These are phyloP conservation scores for Entomortierella beljakovae DNA, from an alignment of 192 early-diverging fungal species.

Conservation along the genomic window DNA sequence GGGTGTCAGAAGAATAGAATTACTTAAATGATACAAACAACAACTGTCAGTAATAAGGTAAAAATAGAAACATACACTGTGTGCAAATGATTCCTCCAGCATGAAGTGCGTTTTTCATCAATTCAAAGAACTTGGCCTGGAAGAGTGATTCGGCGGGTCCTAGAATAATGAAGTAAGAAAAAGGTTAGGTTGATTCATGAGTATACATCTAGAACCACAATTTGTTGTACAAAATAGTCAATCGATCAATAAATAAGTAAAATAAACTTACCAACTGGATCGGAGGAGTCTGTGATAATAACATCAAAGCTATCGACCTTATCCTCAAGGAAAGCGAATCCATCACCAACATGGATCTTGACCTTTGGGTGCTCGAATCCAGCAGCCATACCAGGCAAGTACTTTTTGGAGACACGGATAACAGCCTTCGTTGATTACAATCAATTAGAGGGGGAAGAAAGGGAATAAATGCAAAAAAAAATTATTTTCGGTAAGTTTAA, in stretches of 20 bases:
- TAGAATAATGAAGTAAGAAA: conserved; percentile 8
- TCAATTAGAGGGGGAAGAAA: too few relatives aligned
- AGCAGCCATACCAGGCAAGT: conserved; percentile 91
- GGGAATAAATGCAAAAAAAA: background rate
- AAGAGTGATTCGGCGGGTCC: conserved; percentile 97
- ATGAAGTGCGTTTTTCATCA: conserved; percentile 92
- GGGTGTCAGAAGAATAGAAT: background rate
- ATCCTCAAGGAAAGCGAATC: conserved; percentile 92
- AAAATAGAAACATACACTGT: conserved; percentile 74
- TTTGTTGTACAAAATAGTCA: background rate
- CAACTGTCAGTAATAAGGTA: background rate
- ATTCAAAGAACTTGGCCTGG: conserved; percentile 91
- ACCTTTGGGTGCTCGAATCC: conserved; percentile 97
- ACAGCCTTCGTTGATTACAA: too few relatives aligned
- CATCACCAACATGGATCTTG: conserved; percentile 94
- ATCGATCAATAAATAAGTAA: background rate
- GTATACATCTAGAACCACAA: too few relatives aligned
- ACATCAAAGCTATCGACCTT: conserved; percentile 92
- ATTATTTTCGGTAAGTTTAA: background rate
- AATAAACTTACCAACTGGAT: conserved; percentile 80
- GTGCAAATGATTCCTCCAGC: conserved; percentile 94
- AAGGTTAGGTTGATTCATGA: background rate
- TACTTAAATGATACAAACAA: background rate
- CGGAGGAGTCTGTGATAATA: conserved; percentile 99
- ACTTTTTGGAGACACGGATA: conserved; percentile 90